Percentiles rank a stretch among this genome's conserved stretches.
Conservation (phyloP, 371 early-diverging fungal genomes). For the Nematocida homosporus region DNA sequence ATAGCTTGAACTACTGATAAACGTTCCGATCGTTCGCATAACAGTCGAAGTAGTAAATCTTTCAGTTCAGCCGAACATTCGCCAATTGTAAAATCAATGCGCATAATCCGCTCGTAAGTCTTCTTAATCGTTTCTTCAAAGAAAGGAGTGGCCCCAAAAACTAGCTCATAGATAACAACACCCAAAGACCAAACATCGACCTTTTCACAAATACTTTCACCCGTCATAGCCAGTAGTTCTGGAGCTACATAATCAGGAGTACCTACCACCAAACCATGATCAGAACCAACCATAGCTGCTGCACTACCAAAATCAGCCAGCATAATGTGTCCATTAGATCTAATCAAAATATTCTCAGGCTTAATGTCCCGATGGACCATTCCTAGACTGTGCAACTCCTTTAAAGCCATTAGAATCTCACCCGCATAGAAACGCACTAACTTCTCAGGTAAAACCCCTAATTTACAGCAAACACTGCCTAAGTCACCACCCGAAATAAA, state of each 20-base stretch:
- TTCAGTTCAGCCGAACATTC: constrained; percentile 56
- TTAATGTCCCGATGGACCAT: constrained; percentile 74
- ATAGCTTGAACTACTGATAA: constrained; percentile 74
- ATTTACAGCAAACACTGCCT: constrained; percentile 71
- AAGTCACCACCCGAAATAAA: constrained; percentile 82
- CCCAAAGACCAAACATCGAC: constrained; percentile 96
- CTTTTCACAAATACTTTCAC: constrained; percentile 71
- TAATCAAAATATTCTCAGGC: constrained; percentile 80
- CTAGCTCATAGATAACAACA: constrained; percentile 87
- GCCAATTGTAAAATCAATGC: constrained; percentile 52
- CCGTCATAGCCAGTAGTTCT: constrained; percentile 81
- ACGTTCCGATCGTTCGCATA: constrained; percentile 68
- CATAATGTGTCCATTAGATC: constrained; percentile 72
- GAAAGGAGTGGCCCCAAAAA: constrained; percentile 85
- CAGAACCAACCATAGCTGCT: constrained; percentile 68
- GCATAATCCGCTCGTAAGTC: constrained; percentile 76
- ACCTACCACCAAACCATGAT: constrained; percentile 81
- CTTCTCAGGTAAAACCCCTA: constrained; percentile 68
- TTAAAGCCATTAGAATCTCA: constrained; percentile 63
- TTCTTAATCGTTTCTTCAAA: constrained; percentile 84
- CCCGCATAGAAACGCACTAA: constrained; percentile 68
- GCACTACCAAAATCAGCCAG: constrained; percentile 81
- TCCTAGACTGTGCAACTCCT: constrained; percentile 64
- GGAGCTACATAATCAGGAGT: constrained; percentile 94
- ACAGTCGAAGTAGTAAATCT: constrained; percentile 63